phyloP scores from a whole-genome alignment of 768 basidiomycete genomes.

The Suillus spraguei region DNA sequence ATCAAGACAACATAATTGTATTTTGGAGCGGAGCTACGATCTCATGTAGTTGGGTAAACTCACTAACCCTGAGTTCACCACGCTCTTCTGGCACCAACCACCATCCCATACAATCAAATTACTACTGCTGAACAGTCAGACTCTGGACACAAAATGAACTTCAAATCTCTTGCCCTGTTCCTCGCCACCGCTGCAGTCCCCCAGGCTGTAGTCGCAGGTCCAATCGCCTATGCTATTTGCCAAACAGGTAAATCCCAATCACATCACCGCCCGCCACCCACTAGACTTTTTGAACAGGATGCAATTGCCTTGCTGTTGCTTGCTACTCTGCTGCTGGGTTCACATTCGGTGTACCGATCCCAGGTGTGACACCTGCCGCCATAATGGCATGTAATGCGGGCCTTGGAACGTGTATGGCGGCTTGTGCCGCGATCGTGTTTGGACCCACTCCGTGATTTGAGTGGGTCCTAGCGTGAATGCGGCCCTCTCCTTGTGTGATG shows the following conservation, averaged over 20 bases:
- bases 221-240: too few relatives aligned
- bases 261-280: too few relatives aligned
- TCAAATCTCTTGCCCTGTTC: too few relatives aligned
- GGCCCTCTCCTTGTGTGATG: neutral
- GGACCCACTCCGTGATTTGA: constrained; percentile 26
- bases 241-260: too few relatives aligned
- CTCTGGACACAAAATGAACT: too few relatives aligned
- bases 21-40: neutral
- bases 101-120: too few relatives aligned
- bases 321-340: too few relatives aligned
- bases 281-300: too few relatives aligned
- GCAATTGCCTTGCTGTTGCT: too few relatives aligned
- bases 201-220: too few relatives aligned
- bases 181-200: too few relatives aligned
- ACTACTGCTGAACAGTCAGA: too few relatives aligned
- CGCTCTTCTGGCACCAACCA: neutral
- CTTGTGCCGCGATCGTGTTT: constrained; percentile 24
- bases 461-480: neutral
- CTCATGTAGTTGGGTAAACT: neutral
- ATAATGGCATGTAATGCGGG: constrained; percentile 25
- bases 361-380: constrained; percentile 20
- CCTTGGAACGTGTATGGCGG: constrained; percentile 27
- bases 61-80: neutral
- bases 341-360: constrained; percentile 25
- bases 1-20: neutral